Base-by-base conservation (phyloP, 371 early-diverging fungal genomes). In the Mortierella sp. region DNA sequence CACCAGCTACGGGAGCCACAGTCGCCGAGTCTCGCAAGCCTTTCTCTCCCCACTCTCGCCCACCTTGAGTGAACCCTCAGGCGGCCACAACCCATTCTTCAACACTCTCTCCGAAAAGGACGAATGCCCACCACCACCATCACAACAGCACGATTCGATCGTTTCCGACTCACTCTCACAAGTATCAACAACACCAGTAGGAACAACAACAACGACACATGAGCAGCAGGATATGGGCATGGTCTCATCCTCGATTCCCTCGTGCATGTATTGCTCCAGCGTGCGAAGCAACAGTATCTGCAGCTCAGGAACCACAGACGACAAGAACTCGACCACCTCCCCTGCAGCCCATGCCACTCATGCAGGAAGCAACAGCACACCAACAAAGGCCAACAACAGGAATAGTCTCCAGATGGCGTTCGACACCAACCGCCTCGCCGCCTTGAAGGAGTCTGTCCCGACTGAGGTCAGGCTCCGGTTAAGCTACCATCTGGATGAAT, bases 401-500 rank as follows among this genome's bases (percentile, higher is more conserved):
- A 64, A 44, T 40, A 78, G 73, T 54, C 19, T 79, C 31, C 69
- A 77, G 21, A 72, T 51, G 43, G 51, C 71, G 3, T 76, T 70
- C 67, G 86, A 86, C 37, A 53, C 44, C 40, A 74, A 48, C 28
- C 78, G 81, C 14, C 53, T 76, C 14, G 67, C 73, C 2, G 71
- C 55, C 8, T 51, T 81, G 44, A 75, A 69, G 53, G 86, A 81
- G 53, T 69, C 72, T 51, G 48, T 81, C 26, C 86, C 86, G 0
- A 55, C 74, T 1, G 81, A 81, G 34, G 74, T 81, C 24, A 81
- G 86, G 37, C 64, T 67, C 24, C 81, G 81, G 1, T 44, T 86
- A 50, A 79, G 55, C n/a, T 86, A 78, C 69, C 86, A 86, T 64
- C 71, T 86, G 69, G 86, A 86, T 34, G 86, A 86, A 28, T 86